These are phyloP conservation scores for Strobilomyces confusus DNA, from an alignment of 768 basidiomycete species.

Conservation along the genomic window DNA sequence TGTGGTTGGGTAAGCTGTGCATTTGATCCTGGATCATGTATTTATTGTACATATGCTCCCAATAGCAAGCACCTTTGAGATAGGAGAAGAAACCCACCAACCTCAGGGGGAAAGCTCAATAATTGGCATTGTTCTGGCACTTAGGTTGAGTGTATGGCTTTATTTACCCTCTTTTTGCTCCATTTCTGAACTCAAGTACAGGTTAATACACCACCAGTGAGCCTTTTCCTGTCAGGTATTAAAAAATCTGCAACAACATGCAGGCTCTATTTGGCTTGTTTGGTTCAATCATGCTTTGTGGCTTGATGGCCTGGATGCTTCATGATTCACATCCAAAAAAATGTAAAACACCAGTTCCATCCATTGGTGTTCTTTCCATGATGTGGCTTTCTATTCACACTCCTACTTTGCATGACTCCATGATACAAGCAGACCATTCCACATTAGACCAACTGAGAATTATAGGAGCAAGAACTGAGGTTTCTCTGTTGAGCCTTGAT, in stretches of 20 bases:
- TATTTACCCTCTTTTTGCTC: not conserved
- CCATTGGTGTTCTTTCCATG: not conserved
- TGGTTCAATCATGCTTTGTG: not conserved
- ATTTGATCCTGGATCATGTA: not conserved
- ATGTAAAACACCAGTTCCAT: too few species aligned
- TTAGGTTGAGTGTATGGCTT: not conserved
- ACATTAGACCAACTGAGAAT: not conserved
- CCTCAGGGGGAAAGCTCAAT: not conserved
- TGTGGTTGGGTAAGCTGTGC: constrained; percentile 7
- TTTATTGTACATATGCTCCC: not conserved
- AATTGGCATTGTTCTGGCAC: not conserved
- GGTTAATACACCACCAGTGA: not conserved
- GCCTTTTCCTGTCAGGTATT: not conserved
- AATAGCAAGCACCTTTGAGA: not conserved
- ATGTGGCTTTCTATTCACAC: not conserved
- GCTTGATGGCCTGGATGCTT: not conserved
- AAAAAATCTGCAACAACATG: not conserved
- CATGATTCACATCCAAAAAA: not conserved
- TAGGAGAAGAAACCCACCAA: not conserved
- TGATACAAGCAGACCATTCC: not conserved
- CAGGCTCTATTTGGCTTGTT: not conserved
- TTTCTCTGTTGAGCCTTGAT: not conserved
- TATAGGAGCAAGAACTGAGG: not conserved
- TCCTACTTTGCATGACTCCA: not conserved
- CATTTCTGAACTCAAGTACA: not conserved